Evolutionary conservation across 495 filamentous ascomycete genomes (phyloP).

Genomic region (Podospora pseudocomata): DNA sequence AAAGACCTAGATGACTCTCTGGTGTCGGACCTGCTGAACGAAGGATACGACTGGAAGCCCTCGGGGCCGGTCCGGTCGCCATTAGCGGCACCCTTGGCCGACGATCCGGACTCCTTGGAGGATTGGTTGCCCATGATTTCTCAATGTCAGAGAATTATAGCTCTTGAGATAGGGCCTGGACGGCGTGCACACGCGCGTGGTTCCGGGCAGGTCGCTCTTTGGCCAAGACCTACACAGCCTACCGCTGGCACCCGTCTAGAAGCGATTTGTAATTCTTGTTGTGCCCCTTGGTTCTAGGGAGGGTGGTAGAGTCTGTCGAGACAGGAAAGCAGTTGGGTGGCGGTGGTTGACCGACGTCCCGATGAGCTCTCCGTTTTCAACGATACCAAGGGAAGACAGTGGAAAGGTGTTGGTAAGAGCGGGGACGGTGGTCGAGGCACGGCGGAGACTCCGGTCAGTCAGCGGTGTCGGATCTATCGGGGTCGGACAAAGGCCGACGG

Average conservation of each 20-base stretch:
- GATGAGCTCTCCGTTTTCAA: slow-evolving; percentile 44
- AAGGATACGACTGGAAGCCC: slow-evolving; percentile 73
- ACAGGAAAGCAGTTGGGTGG: slow-evolving; percentile 42
- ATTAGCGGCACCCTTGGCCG: slow-evolving; percentile 36
- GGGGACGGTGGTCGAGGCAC: slow-evolving; percentile 14
- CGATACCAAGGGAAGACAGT: slow-evolving; percentile 16
- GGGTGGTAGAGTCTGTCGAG: slow-evolving; percentile 48
- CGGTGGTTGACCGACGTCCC: slow-evolving; percentile 42
- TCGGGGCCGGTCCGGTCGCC: slow-evolving; percentile 35
- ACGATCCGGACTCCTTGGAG: slow-evolving; percentile 66
- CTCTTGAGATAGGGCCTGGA: slow-evolving; percentile 37
- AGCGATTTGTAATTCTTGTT: slow-evolving; percentile 18
- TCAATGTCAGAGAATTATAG: slow-evolving; percentile 29
- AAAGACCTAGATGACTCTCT: slow-evolving; percentile 90
- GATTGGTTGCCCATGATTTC: slow-evolving; percentile 82
- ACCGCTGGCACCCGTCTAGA: slow-evolving; percentile 41
- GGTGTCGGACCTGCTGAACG: slow-evolving; percentile 90
- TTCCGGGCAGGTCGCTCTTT: slow-evolving; percentile 33
- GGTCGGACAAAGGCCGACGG: slow-evolving; percentile 1
- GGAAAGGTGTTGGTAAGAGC: slow-evolving; percentile 18
- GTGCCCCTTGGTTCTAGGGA: slow-evolving; percentile 37
- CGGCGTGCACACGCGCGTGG: slow-evolving; percentile 40
- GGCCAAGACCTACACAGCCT: slow-evolving; percentile 41
- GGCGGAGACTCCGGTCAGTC: slow-evolving; percentile 7
- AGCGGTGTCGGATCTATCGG: slow-evolving; percentile 4